A percentile compares a stretch with the other conserved stretches of the same genome.
Evolutionary conservation across 352 stramenopile genomes (phyloP).

Genomic region (Phytophthora pinifolia): DNA sequence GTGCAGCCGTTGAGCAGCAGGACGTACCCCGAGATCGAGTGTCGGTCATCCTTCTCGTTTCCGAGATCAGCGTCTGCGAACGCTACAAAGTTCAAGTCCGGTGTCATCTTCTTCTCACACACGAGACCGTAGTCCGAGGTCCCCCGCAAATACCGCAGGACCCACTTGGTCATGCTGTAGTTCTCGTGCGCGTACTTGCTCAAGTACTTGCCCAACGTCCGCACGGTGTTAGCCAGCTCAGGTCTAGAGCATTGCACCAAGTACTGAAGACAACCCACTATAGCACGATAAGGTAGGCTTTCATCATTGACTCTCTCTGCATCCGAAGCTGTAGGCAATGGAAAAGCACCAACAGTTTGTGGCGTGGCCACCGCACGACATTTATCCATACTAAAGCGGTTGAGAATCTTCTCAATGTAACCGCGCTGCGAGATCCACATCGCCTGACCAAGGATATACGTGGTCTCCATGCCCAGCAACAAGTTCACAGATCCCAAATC

Average conservation of each 20-base stretch:
- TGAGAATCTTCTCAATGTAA: too few species aligned
- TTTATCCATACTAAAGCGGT: slow-evolving; percentile 5
- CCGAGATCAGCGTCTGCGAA: too few species aligned
- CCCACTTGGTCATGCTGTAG: background rate
- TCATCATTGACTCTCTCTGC: slow-evolving; percentile 2
- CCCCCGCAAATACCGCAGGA: slow-evolving; percentile 5
- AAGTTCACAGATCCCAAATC: too few species aligned
- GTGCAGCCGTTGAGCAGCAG: too few species aligned
- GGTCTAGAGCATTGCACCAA: slow-evolving; percentile 6
- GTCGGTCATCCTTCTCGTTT: too few species aligned
- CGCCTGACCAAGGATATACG: too few species aligned
- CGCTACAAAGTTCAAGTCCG: too few species aligned
- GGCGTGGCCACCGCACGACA: slow-evolving; percentile 3
- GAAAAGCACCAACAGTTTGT: slow-evolving; percentile 8
- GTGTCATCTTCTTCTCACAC: too few species aligned
- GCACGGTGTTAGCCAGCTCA: slow-evolving; percentile 4
- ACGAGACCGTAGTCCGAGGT: slow-evolving; percentile 1
- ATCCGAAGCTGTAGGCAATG: slow-evolving; percentile 2
- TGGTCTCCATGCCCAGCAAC: too few species aligned
- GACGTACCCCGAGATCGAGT: too few species aligned
- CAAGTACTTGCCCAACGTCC: slow-evolving; percentile 4
- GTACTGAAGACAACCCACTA: slow-evolving; percentile 6
- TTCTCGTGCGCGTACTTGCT: slow-evolving; percentile 2
- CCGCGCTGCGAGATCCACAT: too few species aligned
- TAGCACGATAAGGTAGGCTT: background rate